phyloP scores from a whole-genome alignment of 2,329 filamentous ascomycete species.

The Corynespora cassiicola region DNA sequence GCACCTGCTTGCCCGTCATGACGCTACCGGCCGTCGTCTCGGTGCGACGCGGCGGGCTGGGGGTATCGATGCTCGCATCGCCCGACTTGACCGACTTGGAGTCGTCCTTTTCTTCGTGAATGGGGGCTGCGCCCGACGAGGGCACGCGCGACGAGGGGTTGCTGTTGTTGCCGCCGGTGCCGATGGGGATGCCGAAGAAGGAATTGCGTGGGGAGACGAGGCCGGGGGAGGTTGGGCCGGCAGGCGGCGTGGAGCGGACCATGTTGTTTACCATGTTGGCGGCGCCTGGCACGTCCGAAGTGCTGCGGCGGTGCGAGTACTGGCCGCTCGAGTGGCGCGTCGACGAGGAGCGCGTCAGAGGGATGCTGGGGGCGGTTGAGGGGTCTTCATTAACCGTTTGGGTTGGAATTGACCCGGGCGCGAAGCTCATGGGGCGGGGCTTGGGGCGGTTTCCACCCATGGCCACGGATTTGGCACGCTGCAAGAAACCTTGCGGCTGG shows the following conservation, averaged over 20 bases:
- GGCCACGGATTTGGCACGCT: slow-evolving; percentile 66
- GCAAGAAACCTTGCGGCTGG: slow-evolving; percentile 56
- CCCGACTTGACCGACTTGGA: slow-evolving; percentile 21
- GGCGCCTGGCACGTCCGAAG: slow-evolving; percentile 61
- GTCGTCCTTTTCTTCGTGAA: slow-evolving; percentile 34
- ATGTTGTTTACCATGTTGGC: slow-evolving; percentile 85
- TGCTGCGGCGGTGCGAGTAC: slow-evolving; percentile 51
- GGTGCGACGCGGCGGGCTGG: slow-evolving; percentile 64
- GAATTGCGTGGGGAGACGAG: slow-evolving; percentile 44
- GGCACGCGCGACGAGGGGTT: slow-evolving; percentile 51
- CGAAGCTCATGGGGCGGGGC: slow-evolving; percentile 52
- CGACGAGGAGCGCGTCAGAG: slow-evolving; percentile 66
- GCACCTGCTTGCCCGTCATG: slow-evolving; percentile 71
- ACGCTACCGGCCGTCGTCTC: slow-evolving; percentile 49
- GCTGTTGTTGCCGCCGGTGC: slow-evolving; percentile 46
- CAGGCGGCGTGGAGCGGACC: slow-evolving; percentile 72
- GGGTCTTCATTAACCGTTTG: slow-evolving; percentile 62
- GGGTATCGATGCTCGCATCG: slow-evolving; percentile 42
- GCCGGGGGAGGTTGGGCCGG: slow-evolving; percentile 56
- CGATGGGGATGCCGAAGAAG: slow-evolving; percentile 49
- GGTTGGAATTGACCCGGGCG: slow-evolving; percentile 25
- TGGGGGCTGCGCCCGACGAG: slow-evolving; percentile 36
- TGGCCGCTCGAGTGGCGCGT: slow-evolving; percentile 47
- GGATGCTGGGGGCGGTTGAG: slow-evolving; percentile 77
- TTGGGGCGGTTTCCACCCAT: slow-evolving; percentile 51